A percentile compares a stretch with the other conserved stretches of the same genome.
Conservation (phyloP, 2,329 filamentous ascomycete genomes). For the Orbilia quercus region DNA sequence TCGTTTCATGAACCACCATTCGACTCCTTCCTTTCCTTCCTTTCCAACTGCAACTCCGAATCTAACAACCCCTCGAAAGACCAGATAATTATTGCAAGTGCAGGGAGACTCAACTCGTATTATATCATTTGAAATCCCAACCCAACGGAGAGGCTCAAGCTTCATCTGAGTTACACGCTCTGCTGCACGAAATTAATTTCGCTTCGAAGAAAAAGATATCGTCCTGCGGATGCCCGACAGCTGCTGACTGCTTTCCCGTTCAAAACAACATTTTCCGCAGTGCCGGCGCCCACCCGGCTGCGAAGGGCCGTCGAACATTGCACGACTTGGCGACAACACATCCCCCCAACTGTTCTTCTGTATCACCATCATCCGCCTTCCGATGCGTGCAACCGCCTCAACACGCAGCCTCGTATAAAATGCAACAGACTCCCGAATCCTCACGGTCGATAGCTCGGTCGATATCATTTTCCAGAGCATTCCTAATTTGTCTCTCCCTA, state of each 20-base stretch:
- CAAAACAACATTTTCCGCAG: slow-evolving; percentile 23
- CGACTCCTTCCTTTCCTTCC: background rate
- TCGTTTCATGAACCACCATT: background rate
- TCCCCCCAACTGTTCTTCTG: no score
- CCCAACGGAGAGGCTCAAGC: background rate
- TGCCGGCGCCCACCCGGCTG: slow-evolving; percentile 34
- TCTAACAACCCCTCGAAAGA: background rate
- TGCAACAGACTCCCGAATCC: slow-evolving; percentile 31
- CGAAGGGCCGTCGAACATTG: slow-evolving; percentile 33
- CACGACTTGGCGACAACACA: slow-evolving; percentile 55
- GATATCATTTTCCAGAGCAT: slow-evolving; percentile 27
- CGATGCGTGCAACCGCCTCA: slow-evolving; percentile 33
- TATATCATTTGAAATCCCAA: background rate
- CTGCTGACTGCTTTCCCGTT: slow-evolving; percentile 19
- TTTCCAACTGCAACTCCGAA: background rate
- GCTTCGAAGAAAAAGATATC: slow-evolving; percentile 12
- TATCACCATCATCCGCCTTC: slow-evolving; percentile 19
- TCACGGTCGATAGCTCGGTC: slow-evolving; percentile 6
- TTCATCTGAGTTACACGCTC: background rate
- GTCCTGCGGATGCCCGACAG: slow-evolving; percentile 32
- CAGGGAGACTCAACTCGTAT: background rate
- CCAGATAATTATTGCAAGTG: background rate
- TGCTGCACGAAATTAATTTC: background rate
- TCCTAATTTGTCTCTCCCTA: slow-evolving; percentile 24
- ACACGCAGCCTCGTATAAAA: slow-evolving; percentile 39